Conservation (phyloP, 2,329 filamentous ascomycete species). For the Intubia oerlemansii region DNA sequence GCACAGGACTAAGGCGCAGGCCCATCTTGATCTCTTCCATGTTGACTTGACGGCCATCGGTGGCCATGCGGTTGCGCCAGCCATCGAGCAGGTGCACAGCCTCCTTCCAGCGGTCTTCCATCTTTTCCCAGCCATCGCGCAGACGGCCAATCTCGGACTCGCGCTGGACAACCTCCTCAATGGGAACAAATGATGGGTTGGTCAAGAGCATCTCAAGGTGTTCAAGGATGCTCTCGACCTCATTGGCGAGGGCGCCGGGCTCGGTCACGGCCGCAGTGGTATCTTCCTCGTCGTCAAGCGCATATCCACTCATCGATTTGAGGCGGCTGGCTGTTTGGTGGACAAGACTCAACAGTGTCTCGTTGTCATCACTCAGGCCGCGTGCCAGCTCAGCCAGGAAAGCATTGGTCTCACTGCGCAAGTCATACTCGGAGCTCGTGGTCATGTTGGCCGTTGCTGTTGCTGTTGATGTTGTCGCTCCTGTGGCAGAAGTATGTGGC, state of each 20-base stretch:
- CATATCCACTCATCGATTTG: conserved; percentile 41
- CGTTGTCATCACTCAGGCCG: conserved; percentile 79
- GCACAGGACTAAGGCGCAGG: conserved; percentile 38
- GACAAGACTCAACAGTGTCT: conserved; percentile 53
- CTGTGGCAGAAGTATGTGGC: neutral
- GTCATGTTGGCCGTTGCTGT: neutral
- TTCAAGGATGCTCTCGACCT: conserved; percentile 58
- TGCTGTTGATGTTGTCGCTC: neutral
- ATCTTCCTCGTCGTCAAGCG: conserved; percentile 9
- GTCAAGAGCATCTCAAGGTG: conserved; percentile 71
- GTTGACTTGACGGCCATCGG: conserved; percentile 47
- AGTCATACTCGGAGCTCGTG: conserved; percentile 31
- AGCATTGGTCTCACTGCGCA: conserved; percentile 74
- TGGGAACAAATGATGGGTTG: conserved; percentile 86
- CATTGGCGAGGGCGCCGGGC: conserved; percentile 41
- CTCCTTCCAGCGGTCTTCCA: conserved; percentile 81
- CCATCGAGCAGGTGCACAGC: conserved; percentile 78
- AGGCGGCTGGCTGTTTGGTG: conserved; percentile 50
- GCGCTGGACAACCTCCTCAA: conserved; percentile 83
- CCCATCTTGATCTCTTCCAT: conserved; percentile 47
- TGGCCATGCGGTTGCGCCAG: conserved; percentile 68
- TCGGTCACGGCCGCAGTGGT: conserved; percentile 11
- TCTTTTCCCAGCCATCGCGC: conserved; percentile 74
- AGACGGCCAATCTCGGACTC: conserved; percentile 78
- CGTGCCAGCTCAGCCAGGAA: conserved; percentile 74